These are phyloP conservation scores for Halenospora varia DNA, from an alignment of 495 filamentous ascomycete species.

Conservation along the genomic window DNA sequence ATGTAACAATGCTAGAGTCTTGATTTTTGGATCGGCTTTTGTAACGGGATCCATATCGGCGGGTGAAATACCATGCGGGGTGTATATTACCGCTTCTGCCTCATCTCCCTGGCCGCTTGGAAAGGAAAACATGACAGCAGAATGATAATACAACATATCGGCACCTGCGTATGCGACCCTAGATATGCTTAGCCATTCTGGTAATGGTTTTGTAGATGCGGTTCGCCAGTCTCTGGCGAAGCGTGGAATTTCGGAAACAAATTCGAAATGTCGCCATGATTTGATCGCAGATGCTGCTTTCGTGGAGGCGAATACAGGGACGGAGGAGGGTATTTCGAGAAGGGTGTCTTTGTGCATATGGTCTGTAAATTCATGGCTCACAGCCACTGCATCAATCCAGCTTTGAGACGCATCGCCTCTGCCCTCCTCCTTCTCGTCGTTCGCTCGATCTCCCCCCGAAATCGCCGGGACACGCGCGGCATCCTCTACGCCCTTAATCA, in stretches of 20 bases:
- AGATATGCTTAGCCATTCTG: slow-evolving; percentile 44
- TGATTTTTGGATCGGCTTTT: slow-evolving; percentile 34
- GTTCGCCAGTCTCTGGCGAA: slow-evolving; percentile 14
- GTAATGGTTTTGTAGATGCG: slow-evolving; percentile 34
- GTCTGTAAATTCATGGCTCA: slow-evolving; percentile 55
- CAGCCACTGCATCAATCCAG: slow-evolving; percentile 44
- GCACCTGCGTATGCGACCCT: slow-evolving; percentile 40
- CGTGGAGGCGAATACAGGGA: slow-evolving; percentile 46
- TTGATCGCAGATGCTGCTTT: slow-evolving; percentile 42
- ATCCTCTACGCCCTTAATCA: slow-evolving; percentile 30
- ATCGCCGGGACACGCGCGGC: slow-evolving; percentile 20
- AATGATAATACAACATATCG: slow-evolving; percentile 44
- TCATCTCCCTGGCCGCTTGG: slow-evolving; percentile 11
- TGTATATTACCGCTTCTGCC: slow-evolving; percentile 49
- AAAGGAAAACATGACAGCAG: slow-evolving; percentile 48
- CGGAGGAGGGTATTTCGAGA: slow-evolving; percentile 37
- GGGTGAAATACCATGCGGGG: slow-evolving; percentile 49
- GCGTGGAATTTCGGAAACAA: slow-evolving; percentile 26
- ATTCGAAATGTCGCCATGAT: slow-evolving; percentile 45
- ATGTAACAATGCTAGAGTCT: slow-evolving; percentile 48
- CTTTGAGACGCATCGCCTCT: too few relatives aligned
- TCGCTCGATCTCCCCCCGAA: slow-evolving; percentile 14
- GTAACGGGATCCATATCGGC: slow-evolving; percentile 31
- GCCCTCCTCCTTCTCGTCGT: too few relatives aligned
- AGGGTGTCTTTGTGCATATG: slow-evolving; percentile 53